A percentile compares a stretch with the other conserved stretches of the same genome.
phyloP scores from a whole-genome alignment of 2,329 filamentous ascomycete species.

The Talaromyces islandicus region DNA sequence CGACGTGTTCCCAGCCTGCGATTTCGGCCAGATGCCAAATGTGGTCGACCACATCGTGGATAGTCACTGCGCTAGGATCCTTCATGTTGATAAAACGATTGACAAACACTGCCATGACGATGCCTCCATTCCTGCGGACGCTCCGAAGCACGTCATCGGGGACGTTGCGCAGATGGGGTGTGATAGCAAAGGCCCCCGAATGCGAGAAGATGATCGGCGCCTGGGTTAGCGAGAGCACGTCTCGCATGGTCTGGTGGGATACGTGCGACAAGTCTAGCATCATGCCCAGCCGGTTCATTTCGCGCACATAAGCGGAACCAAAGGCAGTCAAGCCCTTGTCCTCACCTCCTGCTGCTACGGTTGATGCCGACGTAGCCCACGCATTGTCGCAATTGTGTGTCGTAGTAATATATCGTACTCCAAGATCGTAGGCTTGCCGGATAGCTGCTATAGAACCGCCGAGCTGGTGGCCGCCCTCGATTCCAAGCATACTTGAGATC shows the following conservation, averaged over 20 bases:
- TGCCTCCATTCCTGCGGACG: constrained; percentile 32
- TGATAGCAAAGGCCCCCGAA: constrained; percentile 17
- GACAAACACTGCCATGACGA: constrained; percentile 38
- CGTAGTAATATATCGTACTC: background rate
- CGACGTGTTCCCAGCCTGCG: constrained; percentile 29
- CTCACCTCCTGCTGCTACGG: constrained; percentile 11
- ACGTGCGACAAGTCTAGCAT: constrained; percentile 22
- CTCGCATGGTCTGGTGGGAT: constrained; percentile 17
- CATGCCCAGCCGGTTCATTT: constrained; percentile 27
- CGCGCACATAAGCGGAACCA: constrained; percentile 16
- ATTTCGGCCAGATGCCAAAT: constrained; percentile 26
- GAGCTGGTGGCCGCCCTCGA: constrained; percentile 14
- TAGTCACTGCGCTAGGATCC: constrained; percentile 22
- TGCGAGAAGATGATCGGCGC: constrained; percentile 21
- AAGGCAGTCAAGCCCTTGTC: constrained; percentile 18
- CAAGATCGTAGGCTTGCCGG: constrained; percentile 16
- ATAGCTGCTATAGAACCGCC: constrained; percentile 17
- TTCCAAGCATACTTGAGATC: constrained; percentile 15
- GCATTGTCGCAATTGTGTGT: constrained; percentile 16
- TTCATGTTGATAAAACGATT: constrained; percentile 25
- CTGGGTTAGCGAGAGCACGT: constrained; percentile 15
- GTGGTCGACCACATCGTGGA: constrained; percentile 34
- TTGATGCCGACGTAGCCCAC: constrained; percentile 19
- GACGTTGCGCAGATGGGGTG: constrained; percentile 33
- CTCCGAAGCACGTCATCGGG: constrained; percentile 35